phyloP scores from a whole-genome alignment of 2,329 filamentous ascomycete genomes.

The Colletotrichum salicis region DNA sequence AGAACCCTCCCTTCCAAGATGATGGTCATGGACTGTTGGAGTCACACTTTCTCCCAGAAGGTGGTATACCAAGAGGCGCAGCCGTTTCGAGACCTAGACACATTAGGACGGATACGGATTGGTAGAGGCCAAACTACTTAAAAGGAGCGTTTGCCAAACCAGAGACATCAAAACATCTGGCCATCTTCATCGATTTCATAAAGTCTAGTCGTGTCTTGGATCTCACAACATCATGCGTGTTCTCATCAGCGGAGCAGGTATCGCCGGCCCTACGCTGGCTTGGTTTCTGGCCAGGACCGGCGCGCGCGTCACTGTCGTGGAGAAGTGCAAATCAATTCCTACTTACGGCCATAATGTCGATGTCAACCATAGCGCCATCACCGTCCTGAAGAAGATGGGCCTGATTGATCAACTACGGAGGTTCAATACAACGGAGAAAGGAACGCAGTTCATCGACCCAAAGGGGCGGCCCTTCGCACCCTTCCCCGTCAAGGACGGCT shows the following conservation, averaged over 20 bases:
- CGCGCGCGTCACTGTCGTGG: conserved; percentile 16
- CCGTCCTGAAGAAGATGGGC: conserved; percentile 44
- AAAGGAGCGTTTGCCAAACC: background rate
- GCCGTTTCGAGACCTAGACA: background rate
- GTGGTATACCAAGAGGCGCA: background rate
- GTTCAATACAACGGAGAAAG: conserved; percentile 58
- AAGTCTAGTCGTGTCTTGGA: too few relatives aligned
- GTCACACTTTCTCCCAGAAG: background rate
- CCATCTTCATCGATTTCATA: background rate
- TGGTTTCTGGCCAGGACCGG: conserved; percentile 18
- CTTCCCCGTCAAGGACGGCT: conserved; percentile 52
- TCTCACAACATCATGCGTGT: background rate
- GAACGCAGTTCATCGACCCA: conserved; percentile 56
- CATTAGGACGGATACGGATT: background rate
- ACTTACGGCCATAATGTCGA: conserved; percentile 13
- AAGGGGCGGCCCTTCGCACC: conserved; percentile 49
- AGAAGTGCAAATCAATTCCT: background rate
- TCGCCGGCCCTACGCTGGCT: conserved; percentile 19
- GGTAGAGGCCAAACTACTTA: background rate
- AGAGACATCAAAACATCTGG: too few relatives aligned
- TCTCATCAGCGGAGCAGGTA: conserved; percentile 37
- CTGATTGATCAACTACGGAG: conserved; percentile 49
- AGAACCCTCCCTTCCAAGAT: background rate
- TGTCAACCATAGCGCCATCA: conserved; percentile 38
- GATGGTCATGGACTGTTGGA: background rate